Evolutionary conservation across 208 protist species (phyloP).

Genomic region (Crithidia fasciculata): DNA sequence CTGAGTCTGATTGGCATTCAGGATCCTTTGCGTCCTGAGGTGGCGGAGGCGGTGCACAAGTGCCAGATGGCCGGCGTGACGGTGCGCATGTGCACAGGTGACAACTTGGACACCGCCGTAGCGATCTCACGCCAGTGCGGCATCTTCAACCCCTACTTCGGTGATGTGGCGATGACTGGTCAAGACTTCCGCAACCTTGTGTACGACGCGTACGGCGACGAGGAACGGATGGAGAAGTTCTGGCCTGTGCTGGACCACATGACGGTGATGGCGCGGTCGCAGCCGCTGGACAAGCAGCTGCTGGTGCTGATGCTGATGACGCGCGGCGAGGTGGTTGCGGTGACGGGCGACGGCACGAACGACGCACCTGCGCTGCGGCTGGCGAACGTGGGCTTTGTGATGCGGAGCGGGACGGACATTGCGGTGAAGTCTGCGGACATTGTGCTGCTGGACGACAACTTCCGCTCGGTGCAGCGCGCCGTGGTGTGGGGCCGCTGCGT

Average conservation of each 20-base stretch:
- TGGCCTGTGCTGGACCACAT: slow-evolving; percentile 71
- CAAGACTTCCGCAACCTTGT: slow-evolving; percentile 88
- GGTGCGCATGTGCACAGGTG: slow-evolving; percentile 97
- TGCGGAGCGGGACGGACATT: slow-evolving; percentile 96
- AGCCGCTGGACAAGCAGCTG: slow-evolving; percentile 89
- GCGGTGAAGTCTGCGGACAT: slow-evolving; percentile 94
- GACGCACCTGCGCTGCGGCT: slow-evolving; percentile 95
- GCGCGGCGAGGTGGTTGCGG: slow-evolving; percentile 77
- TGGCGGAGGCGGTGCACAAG: slow-evolving; percentile 85
- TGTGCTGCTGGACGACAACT: slow-evolving; percentile 98
- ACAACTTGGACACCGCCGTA: slow-evolving; percentile 94
- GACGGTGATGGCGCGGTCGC: slow-evolving; percentile 88
- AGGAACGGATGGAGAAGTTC: slow-evolving; percentile 73
- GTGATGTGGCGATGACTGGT: slow-evolving; percentile 90
- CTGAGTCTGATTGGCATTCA: slow-evolving; percentile 95
- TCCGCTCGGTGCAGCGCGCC: slow-evolving; percentile 96
- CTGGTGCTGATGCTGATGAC: slow-evolving; percentile 85
- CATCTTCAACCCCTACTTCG: slow-evolving; percentile 77
- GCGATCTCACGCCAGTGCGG: slow-evolving; percentile 94
- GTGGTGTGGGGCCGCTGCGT: slow-evolving; percentile 92
- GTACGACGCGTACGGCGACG: slow-evolving; percentile 79
- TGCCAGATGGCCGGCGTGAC: slow-evolving; percentile 95
- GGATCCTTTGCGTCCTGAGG: slow-evolving; percentile 95
- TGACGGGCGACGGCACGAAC: slow-evolving; percentile 97
- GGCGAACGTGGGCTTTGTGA: slow-evolving; percentile 97